phyloP scores from a whole-genome alignment of 2,329 filamentous ascomycete genomes.

The Juglanconis juglandina region DNA sequence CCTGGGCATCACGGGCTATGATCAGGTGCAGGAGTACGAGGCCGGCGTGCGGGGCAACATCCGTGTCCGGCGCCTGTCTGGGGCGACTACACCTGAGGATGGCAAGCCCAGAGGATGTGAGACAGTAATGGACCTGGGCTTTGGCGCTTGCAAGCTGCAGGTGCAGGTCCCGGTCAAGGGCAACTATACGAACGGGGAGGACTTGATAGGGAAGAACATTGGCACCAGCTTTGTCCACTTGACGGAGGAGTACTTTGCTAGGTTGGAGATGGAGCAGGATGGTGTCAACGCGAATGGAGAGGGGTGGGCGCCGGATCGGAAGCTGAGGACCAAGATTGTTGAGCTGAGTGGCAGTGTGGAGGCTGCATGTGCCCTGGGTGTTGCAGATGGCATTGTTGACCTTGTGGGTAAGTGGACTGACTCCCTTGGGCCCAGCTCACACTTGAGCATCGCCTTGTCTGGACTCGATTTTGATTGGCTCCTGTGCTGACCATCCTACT shows the following conservation, averaged over 20 bases:
- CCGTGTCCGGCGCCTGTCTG: slow-evolving; percentile 46
- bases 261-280: slow-evolving; percentile 60
- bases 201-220: slow-evolving; percentile 88
- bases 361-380: slow-evolving; percentile 89
- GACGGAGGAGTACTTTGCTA: slow-evolving; percentile 77
- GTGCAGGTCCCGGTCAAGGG: slow-evolving; percentile 95
- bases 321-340: slow-evolving; percentile 82
- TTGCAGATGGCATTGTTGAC: slow-evolving; percentile 96
- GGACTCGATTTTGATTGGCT: too few relatives aligned
- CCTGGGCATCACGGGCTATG: slow-evolving; percentile 88
- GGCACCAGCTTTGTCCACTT: slow-evolving; percentile 93
- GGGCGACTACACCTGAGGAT: slow-evolving; percentile 40
- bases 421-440: too few relatives aligned
- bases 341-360: slow-evolving; percentile 96
- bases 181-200: slow-evolving; percentile 61
- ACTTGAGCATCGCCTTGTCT: too few relatives aligned
- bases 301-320: slow-evolving; percentile 34
- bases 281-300: slow-evolving; percentile 34
- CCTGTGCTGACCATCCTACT: background rate
- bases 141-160: slow-evolving; percentile 88
- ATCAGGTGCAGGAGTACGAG: slow-evolving; percentile 90
- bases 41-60: slow-evolving; percentile 52
- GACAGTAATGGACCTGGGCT: slow-evolving; percentile 84
- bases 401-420: slow-evolving; percentile 70
- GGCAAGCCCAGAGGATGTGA: slow-evolving; percentile 62